Percentiles rank a stretch among this genome's conserved stretches.
Evolutionary conservation across 2,329 filamentous ascomycete genomes (phyloP).

Genomic region (Juglanconis juglandina): DNA sequence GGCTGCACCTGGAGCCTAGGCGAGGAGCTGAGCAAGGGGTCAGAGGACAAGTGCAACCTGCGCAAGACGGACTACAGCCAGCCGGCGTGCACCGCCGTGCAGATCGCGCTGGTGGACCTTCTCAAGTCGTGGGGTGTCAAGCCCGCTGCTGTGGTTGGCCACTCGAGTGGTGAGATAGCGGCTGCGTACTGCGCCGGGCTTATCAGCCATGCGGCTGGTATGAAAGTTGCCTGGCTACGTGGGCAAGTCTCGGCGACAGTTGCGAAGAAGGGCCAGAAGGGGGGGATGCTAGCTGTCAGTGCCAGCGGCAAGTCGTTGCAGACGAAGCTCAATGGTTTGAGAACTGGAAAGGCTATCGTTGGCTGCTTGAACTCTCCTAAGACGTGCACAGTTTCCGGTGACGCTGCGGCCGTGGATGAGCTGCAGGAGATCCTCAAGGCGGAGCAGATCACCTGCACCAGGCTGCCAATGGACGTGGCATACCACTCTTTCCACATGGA

Average conservation of each 20-base stretch:
- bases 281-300: conserved; percentile 4
- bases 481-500: conserved; percentile 11
- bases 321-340: background rate
- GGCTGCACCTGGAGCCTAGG: conserved; percentile 13
- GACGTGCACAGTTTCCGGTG: background rate
- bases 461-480: background rate
- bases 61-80: conserved; percentile 32
- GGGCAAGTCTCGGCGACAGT: conserved; percentile 41
- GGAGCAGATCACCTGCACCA: background rate
- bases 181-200: conserved; percentile 30
- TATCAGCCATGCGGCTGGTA: background rate
- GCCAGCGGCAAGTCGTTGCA: background rate
- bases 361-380: conserved; percentile 3
- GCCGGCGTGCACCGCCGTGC: conserved; percentile 45
- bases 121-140: conserved; percentile 29
- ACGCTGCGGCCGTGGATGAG: conserved; percentile 1
- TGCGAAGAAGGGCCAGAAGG: conserved; percentile 34
- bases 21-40: background rate
- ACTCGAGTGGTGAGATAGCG: conserved; percentile 39
- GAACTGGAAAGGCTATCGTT: background rate
- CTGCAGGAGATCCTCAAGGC: background rate
- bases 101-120: conserved; percentile 40
- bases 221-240: conserved; percentile 46
- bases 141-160: conserved; percentile 33
- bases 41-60: background rate